phyloP scores from a whole-genome alignment of 2,329 filamentous ascomycete genomes.

The Cercospora sp. region DNA sequence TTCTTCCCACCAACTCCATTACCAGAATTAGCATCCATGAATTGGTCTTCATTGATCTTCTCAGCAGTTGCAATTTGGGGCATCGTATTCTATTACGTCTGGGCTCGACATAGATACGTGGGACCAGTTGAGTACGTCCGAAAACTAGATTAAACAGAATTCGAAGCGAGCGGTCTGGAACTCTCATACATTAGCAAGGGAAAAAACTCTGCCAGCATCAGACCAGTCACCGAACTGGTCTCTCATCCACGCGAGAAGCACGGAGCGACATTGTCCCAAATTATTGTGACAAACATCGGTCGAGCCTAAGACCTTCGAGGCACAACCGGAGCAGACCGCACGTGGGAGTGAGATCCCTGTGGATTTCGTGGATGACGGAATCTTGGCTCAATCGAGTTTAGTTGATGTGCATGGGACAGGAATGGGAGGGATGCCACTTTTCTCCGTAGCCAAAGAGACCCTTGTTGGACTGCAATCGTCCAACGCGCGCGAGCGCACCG shows the following conservation, averaged over 20 bases:
- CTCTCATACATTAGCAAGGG: background rate
- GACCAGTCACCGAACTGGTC: background rate
- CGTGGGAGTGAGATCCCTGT: background rate
- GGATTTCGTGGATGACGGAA: conserved; percentile 2
- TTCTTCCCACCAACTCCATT: conserved; percentile 28
- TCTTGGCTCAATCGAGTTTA: conserved; percentile 1
- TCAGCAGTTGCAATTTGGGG: conserved; percentile 21
- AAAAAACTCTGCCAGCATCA: background rate
- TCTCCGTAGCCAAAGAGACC: background rate
- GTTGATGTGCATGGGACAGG: background rate
- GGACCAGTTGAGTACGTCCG: conserved; percentile 28
- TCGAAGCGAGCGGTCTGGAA: background rate
- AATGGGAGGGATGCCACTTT: background rate
- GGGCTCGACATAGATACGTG: conserved; percentile 23
- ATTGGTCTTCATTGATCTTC: conserved; percentile 30
- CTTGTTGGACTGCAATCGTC: background rate
- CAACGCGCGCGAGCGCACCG: background rate
- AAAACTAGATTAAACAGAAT: conserved; percentile 18
- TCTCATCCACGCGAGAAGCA: background rate
- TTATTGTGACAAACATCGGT: background rate
- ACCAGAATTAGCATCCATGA: conserved; percentile 26
- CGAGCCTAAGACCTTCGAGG: background rate
- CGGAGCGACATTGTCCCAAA: background rate
- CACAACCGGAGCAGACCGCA: background rate
- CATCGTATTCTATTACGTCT: conserved; percentile 23